phyloP scores from a whole-genome alignment of 2,329 filamentous ascomycete species.

The Neocatenulostroma microsporum region DNA sequence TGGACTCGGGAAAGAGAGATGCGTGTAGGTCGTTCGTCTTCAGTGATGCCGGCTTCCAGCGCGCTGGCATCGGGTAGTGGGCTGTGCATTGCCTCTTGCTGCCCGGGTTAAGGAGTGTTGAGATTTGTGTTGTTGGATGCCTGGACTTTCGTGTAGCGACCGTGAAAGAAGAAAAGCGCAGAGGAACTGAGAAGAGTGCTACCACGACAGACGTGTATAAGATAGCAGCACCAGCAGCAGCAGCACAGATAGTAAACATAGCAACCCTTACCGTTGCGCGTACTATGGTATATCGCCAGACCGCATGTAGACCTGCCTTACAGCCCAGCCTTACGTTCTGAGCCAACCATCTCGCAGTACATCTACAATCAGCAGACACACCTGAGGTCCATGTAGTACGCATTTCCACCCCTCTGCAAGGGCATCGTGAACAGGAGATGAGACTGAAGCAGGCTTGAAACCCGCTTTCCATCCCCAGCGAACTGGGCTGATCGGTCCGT shows the following conservation, averaged over 20 bases:
- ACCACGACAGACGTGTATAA: background rate
- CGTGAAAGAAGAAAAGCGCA: too few species aligned
- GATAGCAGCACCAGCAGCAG: background rate
- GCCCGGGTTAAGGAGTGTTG: too few species aligned
- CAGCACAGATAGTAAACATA: background rate
- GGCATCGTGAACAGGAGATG: slow-evolving; percentile 5
- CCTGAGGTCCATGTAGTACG: slow-evolving; percentile 2
- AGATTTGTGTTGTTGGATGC: too few species aligned
- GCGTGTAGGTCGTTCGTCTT: slow-evolving; percentile 22
- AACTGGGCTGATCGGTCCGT: background rate
- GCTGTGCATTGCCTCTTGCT: slow-evolving; percentile 18
- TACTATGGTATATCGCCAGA: too few species aligned
- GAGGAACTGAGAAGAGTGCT: too few species aligned
- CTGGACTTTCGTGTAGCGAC: too few species aligned
- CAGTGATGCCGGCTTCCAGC: slow-evolving; percentile 28
- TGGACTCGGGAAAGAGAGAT: slow-evolving; percentile 26
- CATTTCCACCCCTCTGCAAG: slow-evolving; percentile 4
- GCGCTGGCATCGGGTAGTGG: slow-evolving; percentile 26
- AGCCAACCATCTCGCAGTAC: slow-evolving; percentile 1
- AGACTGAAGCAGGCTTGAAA: slow-evolving; percentile 4
- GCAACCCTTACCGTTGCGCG: too few species aligned
- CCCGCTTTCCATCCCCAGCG: too few species aligned
- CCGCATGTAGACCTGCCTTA: slow-evolving; percentile 1
- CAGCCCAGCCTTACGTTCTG: background rate
- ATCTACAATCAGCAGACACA: slow-evolving; percentile 2